Conservation (phyloP, 148 eudicot species). For the Euryodendron excelsum region DNA sequence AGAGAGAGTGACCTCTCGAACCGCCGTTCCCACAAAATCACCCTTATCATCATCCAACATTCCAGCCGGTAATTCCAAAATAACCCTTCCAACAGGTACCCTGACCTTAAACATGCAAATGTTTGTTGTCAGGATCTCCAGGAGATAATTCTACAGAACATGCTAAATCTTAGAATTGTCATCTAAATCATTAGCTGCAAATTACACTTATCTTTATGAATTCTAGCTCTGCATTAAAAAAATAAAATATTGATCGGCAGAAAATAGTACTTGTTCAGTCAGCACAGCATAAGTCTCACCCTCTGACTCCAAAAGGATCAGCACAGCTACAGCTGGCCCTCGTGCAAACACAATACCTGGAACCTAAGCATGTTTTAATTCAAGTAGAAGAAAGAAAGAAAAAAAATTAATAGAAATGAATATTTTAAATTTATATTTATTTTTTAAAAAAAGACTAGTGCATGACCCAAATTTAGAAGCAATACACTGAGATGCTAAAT, state of each 20-base stretch:
- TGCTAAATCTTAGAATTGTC: background rate
- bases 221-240: background rate
- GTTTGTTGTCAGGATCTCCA: slow-evolving; percentile 7
- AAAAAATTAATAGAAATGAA: background rate
- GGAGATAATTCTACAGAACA: background rate
- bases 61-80: slow-evolving; percentile 96
- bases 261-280: slow-evolving; percentile 72
- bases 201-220: background rate
- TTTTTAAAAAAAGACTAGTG: background rate
- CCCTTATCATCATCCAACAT: slow-evolving; percentile 94
- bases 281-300: slow-evolving; percentile 89
- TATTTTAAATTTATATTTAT: background rate
- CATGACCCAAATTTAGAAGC: background rate
- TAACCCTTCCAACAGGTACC: slow-evolving; percentile 85
- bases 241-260: background rate
- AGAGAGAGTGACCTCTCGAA: slow-evolving; percentile 70
- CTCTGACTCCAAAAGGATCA: slow-evolving; percentile 85
- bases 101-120: slow-evolving; percentile 60
- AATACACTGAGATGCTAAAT: background rate
- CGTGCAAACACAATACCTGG: slow-evolving; percentile 98
- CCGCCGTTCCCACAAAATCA: slow-evolving; percentile 87
- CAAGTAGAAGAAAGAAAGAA: slow-evolving; percentile 1
- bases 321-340: slow-evolving; percentile 96
- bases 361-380: slow-evolving; percentile 45
- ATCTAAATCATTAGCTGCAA: background rate